Evolutionary conservation across 345 rosid species (phyloP), one percentile per base, ranked within the genome.

Genomic region (Sonneratia alba): DNA sequence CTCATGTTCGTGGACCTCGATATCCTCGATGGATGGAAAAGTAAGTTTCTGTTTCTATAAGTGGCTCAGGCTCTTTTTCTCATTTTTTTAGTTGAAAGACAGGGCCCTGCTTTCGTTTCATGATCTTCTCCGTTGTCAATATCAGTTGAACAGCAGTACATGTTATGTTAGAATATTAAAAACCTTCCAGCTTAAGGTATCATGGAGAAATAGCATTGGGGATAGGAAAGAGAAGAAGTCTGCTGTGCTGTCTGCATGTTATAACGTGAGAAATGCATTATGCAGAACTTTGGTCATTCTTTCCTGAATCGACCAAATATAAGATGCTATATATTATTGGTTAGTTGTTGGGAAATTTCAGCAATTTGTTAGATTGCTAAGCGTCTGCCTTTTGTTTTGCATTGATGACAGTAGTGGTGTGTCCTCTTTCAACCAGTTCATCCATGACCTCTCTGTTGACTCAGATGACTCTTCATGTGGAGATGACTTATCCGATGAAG

Each of bases 11-110:
- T 24, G 99, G 97, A 71, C 98, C 97, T 51, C 86, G 92, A 48
- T 82, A 92, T 47, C 97, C 97, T 0, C 87, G 93, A 0, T 95
- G 97, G 97, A 95, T 95, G 98, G 96, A 88, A 61, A 85, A 88
- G 98, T 94, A 84, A 79, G 86, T 73, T 72, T 68, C 18, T 55
- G 5, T 34, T 63, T 18, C 43, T 51, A 36, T 48, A 5, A 13
- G 5, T 64, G 21, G 40, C 63, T 10, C 47, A 12, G 7, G 8
- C 66, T 45, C 59, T 27, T 53, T 18, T 47, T 69, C 48, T 14
- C 21, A 47, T 14, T 43, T 11, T 21, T 3, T 47, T 2, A 2
- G 42, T 45, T 3, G 66, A 16, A 59, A 56, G 38, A 42, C 3
- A 42, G 24, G 14, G 22, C 21, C 1, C 10, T 9, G 63, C n/a